phyloP scores from a whole-genome alignment of 495 filamentous ascomycete species.

The Letharia lupina region DNA sequence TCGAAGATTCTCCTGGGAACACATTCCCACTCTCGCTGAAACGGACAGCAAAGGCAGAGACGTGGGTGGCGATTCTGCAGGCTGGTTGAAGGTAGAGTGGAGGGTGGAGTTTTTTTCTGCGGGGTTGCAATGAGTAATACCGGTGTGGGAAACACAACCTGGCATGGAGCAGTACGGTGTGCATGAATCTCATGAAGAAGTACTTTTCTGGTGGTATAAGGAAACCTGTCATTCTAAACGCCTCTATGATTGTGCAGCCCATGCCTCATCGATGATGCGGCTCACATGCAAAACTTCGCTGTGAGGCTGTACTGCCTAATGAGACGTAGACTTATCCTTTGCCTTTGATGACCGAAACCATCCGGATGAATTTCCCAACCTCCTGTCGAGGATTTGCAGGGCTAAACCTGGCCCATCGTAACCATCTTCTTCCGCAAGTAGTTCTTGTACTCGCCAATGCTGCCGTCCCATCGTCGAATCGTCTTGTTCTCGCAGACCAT shows the following conservation, averaged over 20 bases:
- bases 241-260: constrained; percentile 8
- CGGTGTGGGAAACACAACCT: too few species aligned
- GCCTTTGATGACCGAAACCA: background rate
- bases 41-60: too few species aligned
- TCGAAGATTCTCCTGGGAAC: too few species aligned
- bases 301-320: background rate
- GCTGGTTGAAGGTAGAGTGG: too few species aligned
- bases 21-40: too few species aligned
- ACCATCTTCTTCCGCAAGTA: constrained; percentile 97
- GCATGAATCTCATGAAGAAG: background rate
- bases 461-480: constrained; percentile 78
- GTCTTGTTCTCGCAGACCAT: constrained; percentile 97
- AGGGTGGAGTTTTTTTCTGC: too few species aligned
- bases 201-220: constrained; percentile 7
- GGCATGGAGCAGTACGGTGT: background rate
- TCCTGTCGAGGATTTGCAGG: background rate
- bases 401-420: constrained; percentile 40
- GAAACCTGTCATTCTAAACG: constrained; percentile 11
- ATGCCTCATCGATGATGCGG: background rate
- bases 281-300: constrained; percentile 3
- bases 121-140: too few species aligned
- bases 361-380: too few species aligned
- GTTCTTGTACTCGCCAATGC: constrained; percentile 94
- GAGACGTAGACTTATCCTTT: constrained; percentile 1
- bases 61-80: too few species aligned